A percentile compares a stretch with the other conserved stretches of the same genome.
These are phyloP conservation scores for Xerocomellus chrysenteron DNA, from an alignment of 768 basidiomycete species.

Conservation along the genomic window DNA sequence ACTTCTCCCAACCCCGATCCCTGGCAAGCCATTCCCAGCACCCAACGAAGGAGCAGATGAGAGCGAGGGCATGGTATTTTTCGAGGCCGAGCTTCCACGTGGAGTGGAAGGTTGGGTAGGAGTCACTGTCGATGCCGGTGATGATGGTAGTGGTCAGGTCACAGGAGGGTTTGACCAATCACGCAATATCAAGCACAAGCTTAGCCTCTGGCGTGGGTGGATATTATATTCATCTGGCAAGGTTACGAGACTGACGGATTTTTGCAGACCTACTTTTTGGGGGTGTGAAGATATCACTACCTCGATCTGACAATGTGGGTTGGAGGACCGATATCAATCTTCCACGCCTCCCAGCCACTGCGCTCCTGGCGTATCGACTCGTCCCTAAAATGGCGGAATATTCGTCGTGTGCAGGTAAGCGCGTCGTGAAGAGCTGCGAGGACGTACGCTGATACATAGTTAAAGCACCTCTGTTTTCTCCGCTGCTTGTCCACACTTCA, in stretches of 20 bases:
- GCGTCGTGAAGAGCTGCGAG: background rate
- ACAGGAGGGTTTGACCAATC: constrained; percentile 49
- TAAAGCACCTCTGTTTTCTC: constrained; percentile 55
- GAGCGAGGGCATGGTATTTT: constrained; percentile 69
- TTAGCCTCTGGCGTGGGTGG: constrained; percentile 44
- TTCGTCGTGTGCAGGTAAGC: constrained; percentile 32
- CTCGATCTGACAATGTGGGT: constrained; percentile 26
- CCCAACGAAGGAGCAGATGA: constrained; percentile 71
- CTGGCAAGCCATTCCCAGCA: constrained; percentile 56
- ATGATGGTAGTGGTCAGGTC: constrained; percentile 60
- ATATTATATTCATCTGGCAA: background rate
- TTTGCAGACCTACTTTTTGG: constrained; percentile 42
- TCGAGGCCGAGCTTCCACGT: constrained; percentile 46
- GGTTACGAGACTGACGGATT: constrained; percentile 11
- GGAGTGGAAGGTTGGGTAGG: constrained; percentile 45
- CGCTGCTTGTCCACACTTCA: constrained; percentile 66
- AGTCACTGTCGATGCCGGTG: constrained; percentile 47
- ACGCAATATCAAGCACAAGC: constrained; percentile 32
- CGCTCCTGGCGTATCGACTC: constrained; percentile 65
- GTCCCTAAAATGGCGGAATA: constrained; percentile 30
- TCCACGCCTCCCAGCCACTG: constrained; percentile 56
- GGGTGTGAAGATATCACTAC: constrained; percentile 33
- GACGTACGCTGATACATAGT: constrained; percentile 7
- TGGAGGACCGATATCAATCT: constrained; percentile 48
- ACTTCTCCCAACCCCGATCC: constrained; percentile 61